A percentile compares a stretch with the other conserved stretches of the same genome.
Evolutionary conservation across 805 yeast species (phyloP).

Genomic region (Cyberlindnera japonica): DNA sequence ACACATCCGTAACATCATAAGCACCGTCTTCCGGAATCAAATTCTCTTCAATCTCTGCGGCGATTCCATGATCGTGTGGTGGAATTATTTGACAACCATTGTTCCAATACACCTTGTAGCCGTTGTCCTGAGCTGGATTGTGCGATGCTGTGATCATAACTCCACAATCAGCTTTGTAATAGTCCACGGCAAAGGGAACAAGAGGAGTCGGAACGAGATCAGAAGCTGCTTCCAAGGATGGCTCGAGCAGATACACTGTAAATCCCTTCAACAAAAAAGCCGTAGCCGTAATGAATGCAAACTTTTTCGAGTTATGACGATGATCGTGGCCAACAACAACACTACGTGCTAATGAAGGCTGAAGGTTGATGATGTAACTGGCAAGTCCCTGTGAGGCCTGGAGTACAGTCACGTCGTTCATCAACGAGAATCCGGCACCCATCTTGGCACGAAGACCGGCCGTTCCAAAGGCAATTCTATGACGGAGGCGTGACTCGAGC

Average conservation of each 20-base stretch:
- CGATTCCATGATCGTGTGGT: conserved; percentile 79
- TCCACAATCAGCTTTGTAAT: conserved; percentile 64
- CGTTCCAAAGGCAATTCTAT: conserved; percentile 83
- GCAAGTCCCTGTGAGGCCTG: conserved; percentile 89
- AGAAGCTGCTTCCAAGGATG: not conserved
- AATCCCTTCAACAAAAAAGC: conserved; percentile 69
- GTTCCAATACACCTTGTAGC: conserved; percentile 88
- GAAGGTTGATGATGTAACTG: conserved; percentile 36
- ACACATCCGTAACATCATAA: conserved; percentile 42
- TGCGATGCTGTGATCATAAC: conserved; percentile 93
- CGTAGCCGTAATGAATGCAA: conserved; percentile 75
- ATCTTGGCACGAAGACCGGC: conserved; percentile 86
- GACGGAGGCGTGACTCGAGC: conserved; percentile 48
- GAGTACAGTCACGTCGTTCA: conserved; percentile 84
- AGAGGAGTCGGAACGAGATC: conserved; percentile 75
- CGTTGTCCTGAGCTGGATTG: conserved; percentile 82
- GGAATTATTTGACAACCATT: conserved; percentile 97
- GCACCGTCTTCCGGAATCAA: conserved; percentile 56
- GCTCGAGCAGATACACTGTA: conserved; percentile 60
- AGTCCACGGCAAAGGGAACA: conserved; percentile 83
- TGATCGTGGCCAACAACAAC: conserved; percentile 92
- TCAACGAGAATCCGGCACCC: conserved; percentile 87
- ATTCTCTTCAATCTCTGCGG: conserved; percentile 56
- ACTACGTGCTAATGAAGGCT: conserved; percentile 28
- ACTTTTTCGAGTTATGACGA: conserved; percentile 71